Evolutionary conservation across 805 yeast species (phyloP), one percentile per base, ranked within the genome.

Genomic region (Candida ovalis): DNA sequence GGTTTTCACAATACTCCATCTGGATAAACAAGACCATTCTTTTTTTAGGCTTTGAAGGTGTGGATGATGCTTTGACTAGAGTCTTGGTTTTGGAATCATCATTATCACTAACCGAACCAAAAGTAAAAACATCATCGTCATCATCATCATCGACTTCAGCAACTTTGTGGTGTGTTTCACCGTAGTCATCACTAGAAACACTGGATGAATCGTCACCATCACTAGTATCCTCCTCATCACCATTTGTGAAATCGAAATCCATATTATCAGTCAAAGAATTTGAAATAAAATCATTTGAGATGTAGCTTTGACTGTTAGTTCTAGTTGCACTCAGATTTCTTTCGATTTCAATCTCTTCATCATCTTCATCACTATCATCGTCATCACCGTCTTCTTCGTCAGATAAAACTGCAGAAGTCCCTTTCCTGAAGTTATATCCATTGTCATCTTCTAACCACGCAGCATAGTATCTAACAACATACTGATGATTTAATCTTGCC

Each of bases 1-100:
- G 88, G 61, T 92, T 94, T 60, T 94, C 99, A 68, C 99, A 94
- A 59, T 94, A 94, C 65, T 94, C 99, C 99, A 94, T 94, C 62
- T 94, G 99, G 56, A 94, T 94, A 63, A 88, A 94, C 27, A 94
- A 68, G 0, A 96, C 89, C 45, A 91, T 86, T 53, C 72, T 73
- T 40, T 70, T 65, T 49, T 70, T 71, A 8, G 56, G 38, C 38
- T 51, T 56, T 4, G 42, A 22, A 17, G 19, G 53, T 42, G 37
- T 51, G 38, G 48, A 40, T 6, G 51, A 46, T 18, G 45, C 43
- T 43, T 37, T 44, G 17, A 42, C 40, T 2, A 46, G n/a, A 10
- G 48, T 38, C 28, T 45, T 52, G 17, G 36, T 38, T 10, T 39
- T 40, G 12, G 42, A 37, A 3, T 35, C 41, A 2, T 40, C 48